phyloP scores from a whole-genome alignment of 73 alveolate genomes.

The Paramecium caudatum region DNA sequence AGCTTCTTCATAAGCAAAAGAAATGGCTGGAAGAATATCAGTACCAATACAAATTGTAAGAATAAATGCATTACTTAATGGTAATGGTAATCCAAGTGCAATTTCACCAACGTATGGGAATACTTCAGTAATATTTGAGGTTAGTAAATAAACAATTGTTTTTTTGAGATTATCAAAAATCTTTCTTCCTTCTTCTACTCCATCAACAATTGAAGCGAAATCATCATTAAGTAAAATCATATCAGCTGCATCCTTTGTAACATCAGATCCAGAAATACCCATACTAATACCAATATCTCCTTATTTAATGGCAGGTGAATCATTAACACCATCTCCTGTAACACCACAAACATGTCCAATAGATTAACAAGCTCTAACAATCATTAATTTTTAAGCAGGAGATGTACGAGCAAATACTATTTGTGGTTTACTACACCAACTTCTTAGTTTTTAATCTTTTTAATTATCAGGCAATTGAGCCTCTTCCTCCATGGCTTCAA shows the following conservation, averaged over 20 bases:
- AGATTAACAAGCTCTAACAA: conserved; percentile 94
- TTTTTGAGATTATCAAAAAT: conserved; percentile 94
- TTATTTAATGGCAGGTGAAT: conserved; percentile 96
- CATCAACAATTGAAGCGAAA: conserved; percentile 97
- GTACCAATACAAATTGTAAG: conserved; percentile 92
- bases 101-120: conserved; percentile 90
- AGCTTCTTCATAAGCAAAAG: conserved; percentile 96
- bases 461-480: conserved; percentile 67
- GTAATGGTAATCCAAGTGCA: conserved; percentile 89
- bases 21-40: conserved; percentile 94
- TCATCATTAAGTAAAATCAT: conserved; percentile 97
- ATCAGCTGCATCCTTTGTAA: conserved; percentile 99
- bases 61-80: conserved; percentile 89
- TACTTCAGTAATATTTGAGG: conserved; percentile 92
- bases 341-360: conserved; percentile 93
- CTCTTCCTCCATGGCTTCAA: conserved; percentile 78
- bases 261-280: conserved; percentile 99
- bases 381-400: conserved; percentile 93
- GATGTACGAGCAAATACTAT: conserved; percentile 95
- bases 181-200: conserved; percentile 98
- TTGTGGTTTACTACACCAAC: conserved; percentile 91
- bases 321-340: conserved; percentile 97
- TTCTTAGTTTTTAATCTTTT: conserved; percentile 85
- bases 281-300: conserved; percentile 95
- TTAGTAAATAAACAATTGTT: conserved; percentile 85